These are phyloP conservation scores for Cladosporium sp. DNA, from an alignment of 2,329 filamentous ascomycete species.

Conservation along the genomic window DNA sequence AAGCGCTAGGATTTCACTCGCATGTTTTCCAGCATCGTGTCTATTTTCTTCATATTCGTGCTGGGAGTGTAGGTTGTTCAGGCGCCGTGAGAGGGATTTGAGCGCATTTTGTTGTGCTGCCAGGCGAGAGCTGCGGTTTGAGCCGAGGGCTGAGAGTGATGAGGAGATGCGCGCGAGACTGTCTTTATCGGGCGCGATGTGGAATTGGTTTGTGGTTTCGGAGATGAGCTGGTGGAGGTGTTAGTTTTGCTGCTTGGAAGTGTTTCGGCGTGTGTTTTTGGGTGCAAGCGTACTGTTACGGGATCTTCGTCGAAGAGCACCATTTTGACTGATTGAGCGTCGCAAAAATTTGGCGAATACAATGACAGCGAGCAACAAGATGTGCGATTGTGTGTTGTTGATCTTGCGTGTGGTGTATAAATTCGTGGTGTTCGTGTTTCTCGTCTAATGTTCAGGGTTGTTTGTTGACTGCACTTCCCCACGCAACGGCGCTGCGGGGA, in stretches of 20 bases:
- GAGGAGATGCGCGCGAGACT: conserved; percentile 73
- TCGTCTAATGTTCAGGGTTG: conserved; percentile 1
- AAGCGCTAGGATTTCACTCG: conserved; percentile 75
- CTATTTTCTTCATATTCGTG: conserved; percentile 70
- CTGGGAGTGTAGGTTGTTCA: conserved; percentile 69
- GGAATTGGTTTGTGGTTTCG: conserved; percentile 92
- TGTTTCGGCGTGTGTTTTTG: not conserved
- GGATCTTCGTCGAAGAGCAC: conserved; percentile 97
- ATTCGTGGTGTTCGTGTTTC: conserved; percentile 3
- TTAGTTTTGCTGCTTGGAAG: conserved; percentile 2
- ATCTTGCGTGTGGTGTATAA: not conserved
- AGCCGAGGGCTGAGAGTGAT: conserved; percentile 75
- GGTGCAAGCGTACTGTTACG: conserved; percentile 59
- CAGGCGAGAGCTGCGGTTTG: conserved; percentile 75
- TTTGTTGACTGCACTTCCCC: not conserved
- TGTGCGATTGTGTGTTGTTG: not conserved
- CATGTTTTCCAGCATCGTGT: conserved; percentile 76
- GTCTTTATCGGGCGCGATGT: conserved; percentile 74
- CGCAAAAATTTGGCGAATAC: not conserved
- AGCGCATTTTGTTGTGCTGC: conserved; percentile 33
- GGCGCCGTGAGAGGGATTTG: conserved; percentile 65
- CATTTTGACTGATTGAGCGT: conserved; percentile 33
- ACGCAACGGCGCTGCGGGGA: not conserved
- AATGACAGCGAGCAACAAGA: too few relatives aligned
- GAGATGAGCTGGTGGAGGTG: conserved; percentile 60